These are phyloP conservation scores for Sporothrix dimorphospora DNA, from an alignment of 2,329 filamentous ascomycete species.

Conservation along the genomic window DNA sequence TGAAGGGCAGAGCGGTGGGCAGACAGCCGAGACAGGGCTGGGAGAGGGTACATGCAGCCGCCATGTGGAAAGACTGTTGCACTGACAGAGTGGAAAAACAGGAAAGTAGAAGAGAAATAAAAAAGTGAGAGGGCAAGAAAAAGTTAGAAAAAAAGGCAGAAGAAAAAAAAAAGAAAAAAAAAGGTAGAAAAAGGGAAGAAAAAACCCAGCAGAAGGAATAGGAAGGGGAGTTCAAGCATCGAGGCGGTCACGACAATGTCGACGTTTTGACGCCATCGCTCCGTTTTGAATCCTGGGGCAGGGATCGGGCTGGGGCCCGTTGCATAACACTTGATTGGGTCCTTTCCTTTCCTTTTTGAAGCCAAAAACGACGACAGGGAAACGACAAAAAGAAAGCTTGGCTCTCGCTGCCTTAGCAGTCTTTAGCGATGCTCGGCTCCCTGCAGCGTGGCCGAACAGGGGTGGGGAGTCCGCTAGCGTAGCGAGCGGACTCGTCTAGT, in stretches of 20 bases:
- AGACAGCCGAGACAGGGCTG: too few relatives aligned
- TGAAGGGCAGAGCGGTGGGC: background rate
- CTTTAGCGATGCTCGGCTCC: background rate
- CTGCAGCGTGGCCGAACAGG: background rate
- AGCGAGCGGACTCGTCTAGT: background rate
- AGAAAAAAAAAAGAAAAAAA: background rate
- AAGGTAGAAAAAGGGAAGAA: background rate
- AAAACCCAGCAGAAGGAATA: background rate
- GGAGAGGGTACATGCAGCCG: background rate
- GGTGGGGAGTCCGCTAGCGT: background rate
- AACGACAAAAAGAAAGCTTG: background rate
- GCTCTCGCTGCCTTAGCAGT: background rate
- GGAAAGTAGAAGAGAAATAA: background rate
- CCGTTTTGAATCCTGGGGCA: background rate
- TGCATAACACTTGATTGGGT: too few relatives aligned
- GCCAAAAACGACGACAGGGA: too few relatives aligned
- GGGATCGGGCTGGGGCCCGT: background rate
- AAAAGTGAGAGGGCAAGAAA: background rate
- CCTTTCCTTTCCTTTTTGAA: too few relatives aligned
- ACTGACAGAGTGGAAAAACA: background rate
- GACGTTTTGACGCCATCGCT: slow-evolving; percentile 18
- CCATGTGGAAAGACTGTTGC: too few relatives aligned
- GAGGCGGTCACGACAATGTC: background rate
- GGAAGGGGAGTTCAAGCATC: background rate
- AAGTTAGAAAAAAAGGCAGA: background rate